phyloP scores from a whole-genome alignment of 495 filamentous ascomycete species.

The Aspergillus ostianus region DNA sequence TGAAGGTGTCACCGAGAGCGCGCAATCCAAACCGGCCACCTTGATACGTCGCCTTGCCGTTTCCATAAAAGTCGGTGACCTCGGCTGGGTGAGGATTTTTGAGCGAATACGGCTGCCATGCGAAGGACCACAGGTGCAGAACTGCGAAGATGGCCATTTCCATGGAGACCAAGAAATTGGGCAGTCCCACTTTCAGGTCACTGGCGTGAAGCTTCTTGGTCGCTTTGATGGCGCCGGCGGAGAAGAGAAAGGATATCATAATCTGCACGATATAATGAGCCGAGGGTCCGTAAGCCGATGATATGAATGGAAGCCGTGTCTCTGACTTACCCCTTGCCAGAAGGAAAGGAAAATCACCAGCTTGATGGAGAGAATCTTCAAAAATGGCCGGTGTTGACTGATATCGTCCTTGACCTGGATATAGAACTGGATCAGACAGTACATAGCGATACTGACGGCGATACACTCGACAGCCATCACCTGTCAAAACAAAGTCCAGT shows the following conservation, averaged over 20 bases:
- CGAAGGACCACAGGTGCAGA: conserved; percentile 81
- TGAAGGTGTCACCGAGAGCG: conserved; percentile 72
- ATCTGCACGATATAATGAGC: conserved; percentile 33
- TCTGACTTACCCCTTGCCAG: conserved; percentile 69
- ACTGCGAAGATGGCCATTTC: conserved; percentile 85
- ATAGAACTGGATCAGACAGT: conserved; percentile 89
- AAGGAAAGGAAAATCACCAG: conserved; percentile 94
- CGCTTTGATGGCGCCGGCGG: conserved; percentile 58
- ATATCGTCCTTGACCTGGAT: conserved; percentile 68
- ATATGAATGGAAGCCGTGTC: background rate
- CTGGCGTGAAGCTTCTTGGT: conserved; percentile 60
- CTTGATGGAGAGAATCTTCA: conserved; percentile 87
- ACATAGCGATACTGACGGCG: conserved; percentile 86
- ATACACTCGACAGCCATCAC: conserved; percentile 66
- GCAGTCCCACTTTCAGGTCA: conserved; percentile 80
- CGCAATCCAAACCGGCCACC: conserved; percentile 62
- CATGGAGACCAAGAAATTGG: conserved; percentile 73
- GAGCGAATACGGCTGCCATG: conserved; percentile 65
- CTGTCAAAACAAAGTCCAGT: conserved; percentile 30
- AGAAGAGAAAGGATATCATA: conserved; percentile 68
- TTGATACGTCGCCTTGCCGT: conserved; percentile 51
- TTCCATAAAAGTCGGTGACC: conserved; percentile 46
- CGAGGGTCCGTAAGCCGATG: background rate
- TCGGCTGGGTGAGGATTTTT: conserved; percentile 29
- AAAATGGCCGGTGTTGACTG: conserved; percentile 66